Percentiles rank a stretch among this genome's conserved stretches.
Evolutionary conservation across 441 rosid species (phyloP).

Genomic region (Metrosideros polymorpha): DNA sequence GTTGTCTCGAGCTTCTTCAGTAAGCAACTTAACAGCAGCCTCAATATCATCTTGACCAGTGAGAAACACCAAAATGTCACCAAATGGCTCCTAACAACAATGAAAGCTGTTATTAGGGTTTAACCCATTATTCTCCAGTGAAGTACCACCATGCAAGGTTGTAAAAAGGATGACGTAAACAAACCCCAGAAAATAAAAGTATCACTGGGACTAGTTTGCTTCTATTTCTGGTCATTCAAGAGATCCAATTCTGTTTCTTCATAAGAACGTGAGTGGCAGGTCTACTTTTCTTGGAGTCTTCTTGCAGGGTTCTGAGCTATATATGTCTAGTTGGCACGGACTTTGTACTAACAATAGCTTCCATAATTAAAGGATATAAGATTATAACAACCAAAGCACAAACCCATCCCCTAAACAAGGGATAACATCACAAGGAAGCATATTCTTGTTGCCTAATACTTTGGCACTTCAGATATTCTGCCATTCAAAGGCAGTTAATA

Average conservation of each 20-base stretch:
- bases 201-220: not conserved
- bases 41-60: constrained; percentile 99
- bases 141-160: not conserved
- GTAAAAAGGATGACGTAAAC: not conserved
- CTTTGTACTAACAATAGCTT: not conserved
- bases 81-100: constrained; percentile 60
- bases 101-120: not conserved
- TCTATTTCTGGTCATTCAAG: not conserved
- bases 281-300: not conserved
- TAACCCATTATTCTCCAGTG: not conserved
- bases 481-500: not conserved
- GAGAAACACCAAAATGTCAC: constrained; percentile 87
- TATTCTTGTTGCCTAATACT: not conserved
- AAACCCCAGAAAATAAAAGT: not conserved
- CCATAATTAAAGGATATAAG: not conserved
- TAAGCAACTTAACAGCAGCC: constrained; percentile 53
- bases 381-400: not conserved
- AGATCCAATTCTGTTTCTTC: not conserved
- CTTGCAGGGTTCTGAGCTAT: not conserved
- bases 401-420: not conserved
- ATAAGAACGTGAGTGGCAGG: not conserved
- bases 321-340: not conserved
- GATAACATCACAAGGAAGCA: not conserved
- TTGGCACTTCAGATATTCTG: not conserved
- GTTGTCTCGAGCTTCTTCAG: constrained; percentile 59